These are phyloP conservation scores for Panellus pusillus DNA, from an alignment of 768 basidiomycete genomes.

Conservation along the genomic window DNA sequence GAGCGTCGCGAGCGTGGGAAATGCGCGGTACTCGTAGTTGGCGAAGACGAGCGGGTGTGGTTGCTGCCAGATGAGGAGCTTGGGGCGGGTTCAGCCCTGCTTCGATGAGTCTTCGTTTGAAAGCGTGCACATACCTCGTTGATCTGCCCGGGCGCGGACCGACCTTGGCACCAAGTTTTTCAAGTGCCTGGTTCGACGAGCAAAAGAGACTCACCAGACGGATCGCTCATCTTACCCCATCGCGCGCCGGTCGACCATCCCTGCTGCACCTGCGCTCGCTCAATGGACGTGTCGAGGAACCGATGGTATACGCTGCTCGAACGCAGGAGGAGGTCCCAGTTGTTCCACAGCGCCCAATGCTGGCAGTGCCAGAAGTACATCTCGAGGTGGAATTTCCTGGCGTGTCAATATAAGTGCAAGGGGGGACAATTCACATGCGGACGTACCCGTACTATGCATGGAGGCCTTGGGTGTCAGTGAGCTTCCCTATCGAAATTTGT, in stretches of 20 bases:
- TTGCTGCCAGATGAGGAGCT: slow-evolving; percentile 61
- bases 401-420: slow-evolving; percentile 8
- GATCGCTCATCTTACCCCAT: slow-evolving; percentile 67
- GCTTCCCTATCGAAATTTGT: not conserved
- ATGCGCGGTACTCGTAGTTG: slow-evolving; percentile 53
- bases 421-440: not conserved
- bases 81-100: too few species aligned
- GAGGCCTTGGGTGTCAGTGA: not conserved
- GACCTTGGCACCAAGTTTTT: slow-evolving; percentile 13
- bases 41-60: slow-evolving; percentile 61
- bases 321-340: slow-evolving; percentile 54
- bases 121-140: slow-evolving; percentile 36
- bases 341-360: slow-evolving; percentile 63
- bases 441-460: slow-evolving; percentile 37
- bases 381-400: slow-evolving; percentile 62
- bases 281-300: slow-evolving; percentile 47
- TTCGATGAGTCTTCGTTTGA: too few species aligned
- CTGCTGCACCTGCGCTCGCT: slow-evolving; percentile 52
- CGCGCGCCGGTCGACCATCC: slow-evolving; percentile 55
- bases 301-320: slow-evolving; percentile 44
- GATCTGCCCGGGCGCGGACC: slow-evolving; percentile 58
- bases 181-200: not conserved
- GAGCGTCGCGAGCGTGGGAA: slow-evolving; percentile 39
- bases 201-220: slow-evolving; percentile 35
- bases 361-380: slow-evolving; percentile 61